Evolutionary conservation across 2,329 filamentous ascomycete species (phyloP), one percentile per base, ranked within the genome.

Genomic region (Aciculosporium take): DNA sequence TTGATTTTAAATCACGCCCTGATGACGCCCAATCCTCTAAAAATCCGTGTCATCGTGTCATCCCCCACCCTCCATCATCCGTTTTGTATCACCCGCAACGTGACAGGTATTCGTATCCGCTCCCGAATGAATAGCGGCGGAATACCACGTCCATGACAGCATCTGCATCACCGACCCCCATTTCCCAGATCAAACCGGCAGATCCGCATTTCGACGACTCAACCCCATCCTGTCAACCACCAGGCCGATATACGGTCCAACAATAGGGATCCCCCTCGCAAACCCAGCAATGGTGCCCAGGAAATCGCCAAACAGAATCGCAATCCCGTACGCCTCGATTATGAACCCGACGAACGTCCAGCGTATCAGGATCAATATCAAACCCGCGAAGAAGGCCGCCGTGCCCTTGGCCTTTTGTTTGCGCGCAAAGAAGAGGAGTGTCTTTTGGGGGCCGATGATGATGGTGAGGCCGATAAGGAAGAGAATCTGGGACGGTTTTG

Each of bases 401-500:
- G 86, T 95, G 49, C 91, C 91, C 57, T 87, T 87, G 54, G 85
- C 76, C 64, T 98, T 98, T 59, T 95, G 86, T 53, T 79, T 81
- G 46, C 91, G 82, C 39, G 87, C 84, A 69, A 98, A 98, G 77
- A 98, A 98, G 58, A 83, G 70, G 48, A 89, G 69, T 0, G 91
- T 96, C 60, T 95, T 95, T 61, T 83, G 75, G 20, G 85, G 75
- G 33, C 91, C 91, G 65, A 98, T 94, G 54, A 96, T 93, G 45
- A 96, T 82, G 24, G 88, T 94, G 21, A 98, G 77, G 60, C 91
- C 91, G 66, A 94, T 85, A 41, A 98, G 77, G 72, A 98, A 96
- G 61, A 98, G 86, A 62, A 98, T 93, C 86, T 94, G 45, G n/a
- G 21, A 3, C 17, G 36, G 37, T 36, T 44, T 43, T 44, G 35